Base-by-base conservation (phyloP, 768 basidiomycete genomes). In the Phylloporus scabripes region DNA sequence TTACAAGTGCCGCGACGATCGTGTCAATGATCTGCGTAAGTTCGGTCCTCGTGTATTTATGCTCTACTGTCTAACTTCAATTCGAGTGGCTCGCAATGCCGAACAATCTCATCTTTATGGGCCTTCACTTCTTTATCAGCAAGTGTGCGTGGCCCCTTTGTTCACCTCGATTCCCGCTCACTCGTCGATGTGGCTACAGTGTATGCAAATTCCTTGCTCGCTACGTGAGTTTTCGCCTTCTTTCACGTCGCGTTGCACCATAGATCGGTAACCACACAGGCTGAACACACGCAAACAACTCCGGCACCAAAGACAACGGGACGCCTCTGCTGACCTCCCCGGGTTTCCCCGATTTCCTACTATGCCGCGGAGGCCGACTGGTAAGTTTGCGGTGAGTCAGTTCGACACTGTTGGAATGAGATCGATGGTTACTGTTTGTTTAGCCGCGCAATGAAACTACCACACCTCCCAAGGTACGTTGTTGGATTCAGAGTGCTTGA, bases 161-260 rank as follows among this genome's bases (percentile, higher is more conserved):
- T 5, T 33, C 7, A 20, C 24, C 8, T 36, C 0, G 1, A 36
- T n/a, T 34, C 15, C 12, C 8, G 24, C 26, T n/a, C 3, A 15
- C 43, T 51, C 36, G 5, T 23, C 47, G n/a, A 56, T 8, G 1
- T 34, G 32, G 24, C 34, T 31, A 12, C 17, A 77, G 76, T 76
- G 42, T 79, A 79, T 39, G 75, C 77, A 1, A 79, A 75, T 48
- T 78, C 77, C 3, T 59, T 79, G 12, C 67, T 78, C 11, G 77
- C 75, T 0, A 76, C 76, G 60, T 61, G 36, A 43, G 61, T 53
- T 17, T 45, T 17, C 15, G 23, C 29, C 21, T 2, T 31, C 32
- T 20, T 1, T 33, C 36, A 9, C 36, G 21, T 50, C 14, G 17
- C 20, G 24, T 10, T 18, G 29, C 8, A 4, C 46, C 5, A 45